Base-by-base conservation (phyloP, 768 basidiomycete genomes). In the Trametes sanguinea region DNA sequence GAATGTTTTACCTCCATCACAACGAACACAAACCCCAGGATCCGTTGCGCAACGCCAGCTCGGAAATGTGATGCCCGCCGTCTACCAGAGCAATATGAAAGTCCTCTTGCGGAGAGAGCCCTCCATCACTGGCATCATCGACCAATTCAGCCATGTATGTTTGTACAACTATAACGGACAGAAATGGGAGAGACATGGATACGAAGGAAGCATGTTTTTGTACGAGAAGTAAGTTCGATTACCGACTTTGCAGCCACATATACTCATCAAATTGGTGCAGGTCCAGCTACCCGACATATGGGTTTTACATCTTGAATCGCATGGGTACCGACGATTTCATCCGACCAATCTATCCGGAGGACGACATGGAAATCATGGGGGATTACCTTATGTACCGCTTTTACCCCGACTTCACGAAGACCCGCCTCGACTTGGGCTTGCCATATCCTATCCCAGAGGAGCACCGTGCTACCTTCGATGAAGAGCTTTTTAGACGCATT, bases 91-190 rank as follows among this genome's bases (percentile, higher is more conserved):
- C 74, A 94, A 94, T 77, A 84, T 94, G 76, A 90, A 86, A 69
- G 89, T 91, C 60, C 80, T 94, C 29, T 83, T 87, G 51, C 83
- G 89, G 63, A 82, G 90, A 69, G 92, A 94, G 70, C 85, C 91
- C 11, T 85, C 89, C 37, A 92, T 94, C 67, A 76, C 82, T 56
- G 85, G 87, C 35, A 91, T 94, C 68, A 85, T 92, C 67, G 92
- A 94, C 76, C 90, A 92, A 69, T 92, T 93, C 79, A 90, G 87
- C 68, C 90, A 93, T 76, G 90, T 92, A 57, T 91, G 90, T 76
- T 78, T 92, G 56, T 92, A 92, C 68, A 86, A 89, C 70, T 82
- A 86, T 70, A 86, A 90, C 66, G 88, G 81, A 6, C 69, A 81
- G 68, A 87, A 85, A 70, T 94, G 92, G 92, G 85, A 86, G 74